Evolutionary conservation across 768 basidiomycete species (phyloP).

Genomic region (Trametes punicea): DNA sequence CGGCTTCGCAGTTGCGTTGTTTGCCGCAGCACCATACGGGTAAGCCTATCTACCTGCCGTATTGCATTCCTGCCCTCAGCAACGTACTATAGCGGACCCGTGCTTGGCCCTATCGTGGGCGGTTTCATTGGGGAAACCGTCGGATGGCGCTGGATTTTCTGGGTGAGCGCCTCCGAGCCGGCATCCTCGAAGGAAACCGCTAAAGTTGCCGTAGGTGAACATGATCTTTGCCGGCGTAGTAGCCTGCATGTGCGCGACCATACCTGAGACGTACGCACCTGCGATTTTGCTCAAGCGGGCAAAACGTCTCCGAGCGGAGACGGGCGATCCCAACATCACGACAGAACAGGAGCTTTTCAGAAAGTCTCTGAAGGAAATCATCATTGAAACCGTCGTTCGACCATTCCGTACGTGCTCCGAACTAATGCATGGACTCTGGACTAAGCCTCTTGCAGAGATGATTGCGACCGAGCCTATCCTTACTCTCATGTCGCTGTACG

Average conservation of each 20-base stretch:
- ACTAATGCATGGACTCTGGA: not conserved
- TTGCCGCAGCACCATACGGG: conserved; percentile 40
- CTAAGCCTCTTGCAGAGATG: conserved; percentile 28
- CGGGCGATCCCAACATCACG: conserved; percentile 33
- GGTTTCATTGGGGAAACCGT: conserved; percentile 41
- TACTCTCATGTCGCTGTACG: conserved; percentile 42
- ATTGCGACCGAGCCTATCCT: conserved; percentile 45
- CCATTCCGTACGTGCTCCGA: conserved; percentile 33
- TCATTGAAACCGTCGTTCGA: conserved; percentile 38
- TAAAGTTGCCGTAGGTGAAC: conserved; percentile 24
- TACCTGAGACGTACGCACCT: conserved; percentile 50
- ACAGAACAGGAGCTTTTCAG: conserved; percentile 42
- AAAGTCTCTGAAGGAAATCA: conserved; percentile 32
- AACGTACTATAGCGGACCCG: conserved; percentile 32
- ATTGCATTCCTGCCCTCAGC: not conserved
- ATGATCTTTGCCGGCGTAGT: conserved; percentile 40
- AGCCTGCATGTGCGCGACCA: conserved; percentile 24
- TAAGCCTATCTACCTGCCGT: not conserved
- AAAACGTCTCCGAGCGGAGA: conserved; percentile 35
- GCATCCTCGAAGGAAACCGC: too few species aligned
- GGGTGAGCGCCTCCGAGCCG: conserved; percentile 16
- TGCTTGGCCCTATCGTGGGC: conserved; percentile 51
- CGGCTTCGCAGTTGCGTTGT: conserved; percentile 40
- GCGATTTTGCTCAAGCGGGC: conserved; percentile 41
- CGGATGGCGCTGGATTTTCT: conserved; percentile 39